These are phyloP conservation scores for Brettanomyces naardenensis DNA, from an alignment of 805 yeast genomes.

Conservation along the genomic window DNA sequence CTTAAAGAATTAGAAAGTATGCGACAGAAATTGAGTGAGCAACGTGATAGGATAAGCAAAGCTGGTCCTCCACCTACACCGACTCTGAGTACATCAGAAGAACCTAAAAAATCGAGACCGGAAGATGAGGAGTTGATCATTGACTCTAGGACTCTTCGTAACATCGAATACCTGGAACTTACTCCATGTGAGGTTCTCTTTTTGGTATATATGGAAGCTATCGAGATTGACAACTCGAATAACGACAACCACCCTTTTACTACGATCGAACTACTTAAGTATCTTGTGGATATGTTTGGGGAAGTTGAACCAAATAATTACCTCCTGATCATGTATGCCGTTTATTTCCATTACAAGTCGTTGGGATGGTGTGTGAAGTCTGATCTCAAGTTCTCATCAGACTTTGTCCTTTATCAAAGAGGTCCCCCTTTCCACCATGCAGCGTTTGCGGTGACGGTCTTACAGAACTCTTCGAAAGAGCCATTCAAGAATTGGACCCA, in stretches of 20 bases:
- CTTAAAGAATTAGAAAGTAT: slow-evolving; percentile 33
- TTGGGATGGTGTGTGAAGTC: slow-evolving; percentile 92
- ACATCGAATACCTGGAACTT: slow-evolving; percentile 52
- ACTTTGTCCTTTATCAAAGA: slow-evolving; percentile 68
- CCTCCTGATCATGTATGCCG: slow-evolving; percentile 54
- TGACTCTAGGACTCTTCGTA: slow-evolving; percentile 16
- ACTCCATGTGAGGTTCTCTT: slow-evolving; percentile 74
- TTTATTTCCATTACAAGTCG: slow-evolving; percentile 80
- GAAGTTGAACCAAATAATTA: slow-evolving; percentile 21
- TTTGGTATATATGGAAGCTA: slow-evolving; percentile 37
- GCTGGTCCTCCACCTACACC: slow-evolving; percentile 9
- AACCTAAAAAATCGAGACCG: slow-evolving; percentile 16
- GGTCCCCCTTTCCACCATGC: slow-evolving; percentile 98
- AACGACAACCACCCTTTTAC: neutral
- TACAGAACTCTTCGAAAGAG: slow-evolving; percentile 7
- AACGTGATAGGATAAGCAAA: slow-evolving; percentile 13
- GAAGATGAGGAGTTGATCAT: slow-evolving; percentile 31
- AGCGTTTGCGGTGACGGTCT: slow-evolving; percentile 53
- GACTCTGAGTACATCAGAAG: neutral
- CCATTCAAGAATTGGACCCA: slow-evolving; percentile 37
- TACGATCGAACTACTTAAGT: slow-evolving; percentile 9
- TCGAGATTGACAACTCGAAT: slow-evolving; percentile 6
- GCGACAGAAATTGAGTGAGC: slow-evolving; percentile 19
- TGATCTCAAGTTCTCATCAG: slow-evolving; percentile 91
- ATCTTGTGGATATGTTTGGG: slow-evolving; percentile 10